Evolutionary conservation across 2,329 filamentous ascomycete species (phyloP).

Genomic region (Hirsutella rhossiliensis): DNA sequence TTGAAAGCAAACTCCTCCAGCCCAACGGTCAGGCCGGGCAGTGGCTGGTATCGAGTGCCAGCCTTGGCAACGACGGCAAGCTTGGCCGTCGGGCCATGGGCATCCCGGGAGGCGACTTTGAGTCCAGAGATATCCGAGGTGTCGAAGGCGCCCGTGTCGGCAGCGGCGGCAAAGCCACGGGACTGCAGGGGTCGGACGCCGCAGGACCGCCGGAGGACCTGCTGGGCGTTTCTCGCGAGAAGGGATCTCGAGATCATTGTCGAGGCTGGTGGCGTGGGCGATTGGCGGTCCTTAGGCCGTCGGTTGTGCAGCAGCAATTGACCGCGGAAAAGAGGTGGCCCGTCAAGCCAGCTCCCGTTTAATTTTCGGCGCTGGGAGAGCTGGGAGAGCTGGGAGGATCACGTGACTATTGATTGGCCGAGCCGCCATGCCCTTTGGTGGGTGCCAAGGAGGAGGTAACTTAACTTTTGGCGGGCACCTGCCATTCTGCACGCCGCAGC

Average conservation of each 20-base stretch:
- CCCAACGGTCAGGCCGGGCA: conserved; percentile 79
- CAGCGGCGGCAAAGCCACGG: conserved; percentile 47
- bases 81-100: conserved; percentile 78
- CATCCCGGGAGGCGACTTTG: conserved; percentile 86
- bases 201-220: conserved; percentile 44
- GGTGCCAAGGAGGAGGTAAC: not conserved
- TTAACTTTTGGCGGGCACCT: not conserved
- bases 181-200: conserved; percentile 40
- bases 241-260: conserved; percentile 53
- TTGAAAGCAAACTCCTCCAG: conserved; percentile 97
- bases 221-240: conserved; percentile 45
- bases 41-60: conserved; percentile 82
- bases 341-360: conserved; percentile 29
- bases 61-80: conserved; percentile 88
- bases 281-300: conserved; percentile 36
- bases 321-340: conserved; percentile 29
- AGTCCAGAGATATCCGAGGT: conserved; percentile 74
- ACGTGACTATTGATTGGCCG: conserved; percentile 18
- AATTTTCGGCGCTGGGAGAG: conserved; percentile 27
- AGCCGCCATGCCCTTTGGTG: not conserved
- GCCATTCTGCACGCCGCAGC: not conserved
- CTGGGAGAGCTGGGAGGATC: conserved; percentile 16
- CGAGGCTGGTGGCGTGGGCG: conserved; percentile 41
- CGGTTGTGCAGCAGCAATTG: conserved; percentile 25
- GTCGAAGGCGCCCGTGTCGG: conserved; percentile 71